A percentile compares a stretch with the other conserved stretches of the same genome.
These are phyloP conservation scores for Ustanciosporium gigantosporum DNA, from an alignment of 1,284 basidiomycete genomes.

Conservation along the genomic window DNA sequence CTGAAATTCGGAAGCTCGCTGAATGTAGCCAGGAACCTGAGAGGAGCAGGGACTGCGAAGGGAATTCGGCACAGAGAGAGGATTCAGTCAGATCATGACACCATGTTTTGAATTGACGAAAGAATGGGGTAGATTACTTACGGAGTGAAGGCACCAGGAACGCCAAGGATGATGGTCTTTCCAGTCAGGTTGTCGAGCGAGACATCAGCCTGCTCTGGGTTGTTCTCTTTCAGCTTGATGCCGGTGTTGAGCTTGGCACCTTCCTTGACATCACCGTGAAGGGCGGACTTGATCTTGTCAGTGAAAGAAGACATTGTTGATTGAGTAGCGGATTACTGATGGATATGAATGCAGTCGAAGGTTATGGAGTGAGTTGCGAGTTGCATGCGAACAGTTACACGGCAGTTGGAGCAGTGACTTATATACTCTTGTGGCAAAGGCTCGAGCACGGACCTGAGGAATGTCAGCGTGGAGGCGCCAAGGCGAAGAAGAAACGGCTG, in stretches of 20 bases:
- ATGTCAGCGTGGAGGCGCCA: too few species aligned
- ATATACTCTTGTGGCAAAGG: too few species aligned
- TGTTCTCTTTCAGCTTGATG: constrained; percentile 48
- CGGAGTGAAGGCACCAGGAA: constrained; percentile 38
- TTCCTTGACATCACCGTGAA: constrained; percentile 43
- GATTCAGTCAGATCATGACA: too few species aligned
- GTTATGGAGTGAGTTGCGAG: neutral
- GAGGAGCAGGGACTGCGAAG: constrained; percentile 48
- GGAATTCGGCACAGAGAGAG: neutral
- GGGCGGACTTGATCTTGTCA: constrained; percentile 43
- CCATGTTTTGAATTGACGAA: too few species aligned
- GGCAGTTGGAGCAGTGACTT: too few species aligned
- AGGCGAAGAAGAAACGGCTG: too few species aligned
- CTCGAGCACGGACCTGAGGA: too few species aligned
- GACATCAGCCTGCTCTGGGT: constrained; percentile 45
- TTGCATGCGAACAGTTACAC: too few species aligned
- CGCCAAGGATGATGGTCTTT: constrained; percentile 35
- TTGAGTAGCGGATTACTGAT: neutral
- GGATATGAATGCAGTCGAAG: neutral
- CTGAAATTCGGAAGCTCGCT: constrained; percentile 43
- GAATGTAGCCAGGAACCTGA: constrained; percentile 58
- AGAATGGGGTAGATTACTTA: constrained; percentile 4
- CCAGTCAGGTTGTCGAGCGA: constrained; percentile 38
- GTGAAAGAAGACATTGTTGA: constrained; percentile 35
- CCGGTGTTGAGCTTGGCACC: constrained; percentile 40